Evolutionary conservation across 164 flowering plant genomes (phyloP).

Genomic region (Liquidambar formosana): DNA sequence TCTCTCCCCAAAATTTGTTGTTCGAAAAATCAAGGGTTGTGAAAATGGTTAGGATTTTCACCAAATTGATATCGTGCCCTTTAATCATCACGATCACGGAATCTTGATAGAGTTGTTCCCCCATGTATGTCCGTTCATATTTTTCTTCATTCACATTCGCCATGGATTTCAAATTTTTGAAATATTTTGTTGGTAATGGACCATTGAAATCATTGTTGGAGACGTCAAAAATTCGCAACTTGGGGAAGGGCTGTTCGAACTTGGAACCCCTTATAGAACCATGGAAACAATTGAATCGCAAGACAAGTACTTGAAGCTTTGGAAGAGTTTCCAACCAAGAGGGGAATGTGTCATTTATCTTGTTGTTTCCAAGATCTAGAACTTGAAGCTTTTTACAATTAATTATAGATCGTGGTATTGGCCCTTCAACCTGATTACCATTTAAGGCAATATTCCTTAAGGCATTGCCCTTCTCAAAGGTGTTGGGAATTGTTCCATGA

Average conservation of each 20-base stretch:
- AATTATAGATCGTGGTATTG: neutral
- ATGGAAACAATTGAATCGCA: conserved; percentile 2
- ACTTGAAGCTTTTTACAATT: neutral
- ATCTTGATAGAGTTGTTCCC: neutral
- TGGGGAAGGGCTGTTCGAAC: neutral
- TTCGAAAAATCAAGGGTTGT: conserved; percentile 17
- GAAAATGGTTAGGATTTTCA: neutral
- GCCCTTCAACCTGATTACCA: neutral
- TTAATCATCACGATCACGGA: neutral
- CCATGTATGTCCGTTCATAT: neutral
- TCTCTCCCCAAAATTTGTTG: conserved; percentile 7
- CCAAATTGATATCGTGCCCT: neutral
- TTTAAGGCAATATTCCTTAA: neutral
- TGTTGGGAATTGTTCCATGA: neutral
- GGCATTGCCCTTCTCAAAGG: no score
- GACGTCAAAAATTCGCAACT: conserved; percentile 7
- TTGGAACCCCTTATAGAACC: neutral
- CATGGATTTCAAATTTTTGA: neutral
- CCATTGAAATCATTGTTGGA: conserved; percentile 8
- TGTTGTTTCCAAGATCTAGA: neutral
- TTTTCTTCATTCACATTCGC: neutral
- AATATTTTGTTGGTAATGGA: neutral
- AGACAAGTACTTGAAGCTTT: conserved; percentile 1
- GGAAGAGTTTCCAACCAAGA: conserved; percentile 4
- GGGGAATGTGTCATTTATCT: conserved; percentile 11